A percentile compares a stretch with the other conserved stretches of the same genome.
These are phyloP conservation scores for Suhomyces pyralidae DNA, from an alignment of 805 yeast genomes.

Conservation along the genomic window DNA sequence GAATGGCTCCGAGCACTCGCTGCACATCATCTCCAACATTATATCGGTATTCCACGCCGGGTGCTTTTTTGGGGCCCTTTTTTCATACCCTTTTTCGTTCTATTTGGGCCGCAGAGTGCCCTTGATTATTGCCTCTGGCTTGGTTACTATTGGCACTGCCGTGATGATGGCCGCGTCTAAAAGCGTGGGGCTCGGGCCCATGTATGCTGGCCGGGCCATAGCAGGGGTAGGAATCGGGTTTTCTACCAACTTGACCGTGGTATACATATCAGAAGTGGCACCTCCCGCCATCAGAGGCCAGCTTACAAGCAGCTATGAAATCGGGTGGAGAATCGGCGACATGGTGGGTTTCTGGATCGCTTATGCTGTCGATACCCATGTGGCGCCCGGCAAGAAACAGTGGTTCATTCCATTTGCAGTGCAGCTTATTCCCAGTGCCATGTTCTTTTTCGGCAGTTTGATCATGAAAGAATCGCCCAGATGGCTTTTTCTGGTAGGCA, in stretches of 20 bases:
- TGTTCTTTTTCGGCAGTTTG: conserved; percentile 31
- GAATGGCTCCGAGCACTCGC: conserved; percentile 18
- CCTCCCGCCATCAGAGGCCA: conserved; percentile 38
- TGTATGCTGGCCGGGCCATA: conserved; percentile 36
- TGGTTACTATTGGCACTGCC: conserved; percentile 35
- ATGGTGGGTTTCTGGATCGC: conserved; percentile 39
- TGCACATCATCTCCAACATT: conserved; percentile 27
- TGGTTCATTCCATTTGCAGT: conserved; percentile 41
- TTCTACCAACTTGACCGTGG: conserved; percentile 36
- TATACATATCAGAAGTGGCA: conserved; percentile 32
- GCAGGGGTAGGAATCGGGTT: conserved; percentile 37
- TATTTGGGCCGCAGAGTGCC: conserved; percentile 33
- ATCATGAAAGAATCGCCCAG: conserved; percentile 36
- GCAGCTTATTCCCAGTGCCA: conserved; percentile 35
- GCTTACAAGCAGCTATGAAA: conserved; percentile 30
- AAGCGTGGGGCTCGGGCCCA: conserved; percentile 30
- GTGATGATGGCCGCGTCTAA: conserved; percentile 32
- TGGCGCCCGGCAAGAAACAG: conserved; percentile 25
- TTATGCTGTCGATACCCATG: conserved; percentile 30
- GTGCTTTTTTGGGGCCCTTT: conserved; percentile 37
- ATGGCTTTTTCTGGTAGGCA: conserved; percentile 33
- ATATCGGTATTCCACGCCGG: conserved; percentile 41
- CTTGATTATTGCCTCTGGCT: conserved; percentile 28
- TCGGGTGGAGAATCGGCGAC: conserved; percentile 40
- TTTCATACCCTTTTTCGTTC: conserved; percentile 35